Base-by-base conservation (phyloP, 257 asterid species). In the Plantago ovata region DNA sequence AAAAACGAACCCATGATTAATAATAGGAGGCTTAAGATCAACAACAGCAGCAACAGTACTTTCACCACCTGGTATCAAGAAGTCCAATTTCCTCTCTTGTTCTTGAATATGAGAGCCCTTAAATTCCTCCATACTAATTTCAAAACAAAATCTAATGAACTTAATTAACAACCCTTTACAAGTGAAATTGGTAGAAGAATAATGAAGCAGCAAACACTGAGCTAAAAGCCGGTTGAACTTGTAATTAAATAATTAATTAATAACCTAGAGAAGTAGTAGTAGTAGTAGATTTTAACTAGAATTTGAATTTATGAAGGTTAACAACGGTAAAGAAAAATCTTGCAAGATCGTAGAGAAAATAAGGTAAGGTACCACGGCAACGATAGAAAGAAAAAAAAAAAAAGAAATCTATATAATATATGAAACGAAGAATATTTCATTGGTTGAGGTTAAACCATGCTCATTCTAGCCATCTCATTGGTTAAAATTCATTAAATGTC, bases 1-100 rank as follows among this genome's bases (percentile, higher is more conserved):
- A 15, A 54, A 46, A 50, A 64, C 62, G 40, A 69, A 72, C 74
- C 70, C 67, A 53, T 44, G 33, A 48, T 38, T 52, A 50, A 19
- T 52, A 50, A 19, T 24, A 45, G 32, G 63, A 7, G 43, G 62
- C 50, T 57, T 55, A 9, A 63, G 77, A 77, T 56, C 73, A 44
- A 40, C 73, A 61, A 6, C 57, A 28, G 33, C 73, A 61, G 9
- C 57, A 57, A 13, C 51, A 45, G 39, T 62, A 53, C 21, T 13
- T 19, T 42, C 47, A 10, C 55, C 61, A 40, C 54, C 65, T 15
- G 3, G 0, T 39, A 13, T 16, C 39, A 53, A 51, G 54, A 50
- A 38, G 28, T 13, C 48, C 50, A 45, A 41, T 19, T 58, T 64
- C 16, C 33, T 69, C 21, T 60, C 49, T 47, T 61, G 68, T 45